A percentile compares a stretch with the other conserved stretches of the same genome.
These are phyloP conservation scores for Kwoniella europaea DNA, from an alignment of 768 basidiomycete genomes.

Conservation along the genomic window DNA sequence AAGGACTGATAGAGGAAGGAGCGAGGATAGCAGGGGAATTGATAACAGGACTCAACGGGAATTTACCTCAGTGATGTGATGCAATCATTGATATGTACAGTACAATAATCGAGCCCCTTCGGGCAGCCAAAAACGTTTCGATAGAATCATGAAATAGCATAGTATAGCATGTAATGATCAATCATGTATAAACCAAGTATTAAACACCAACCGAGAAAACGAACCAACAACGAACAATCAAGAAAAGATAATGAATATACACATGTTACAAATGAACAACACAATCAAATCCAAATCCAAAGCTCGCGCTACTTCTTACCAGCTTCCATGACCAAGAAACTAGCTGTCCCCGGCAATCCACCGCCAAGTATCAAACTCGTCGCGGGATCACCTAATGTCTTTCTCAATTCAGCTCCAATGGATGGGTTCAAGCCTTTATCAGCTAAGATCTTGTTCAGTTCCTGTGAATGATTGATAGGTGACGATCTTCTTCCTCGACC, in stretches of 20 bases:
- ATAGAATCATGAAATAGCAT: too few species aligned
- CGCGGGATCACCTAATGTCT: conserved; percentile 85
- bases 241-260: too few species aligned
- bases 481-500: conserved; percentile 71
- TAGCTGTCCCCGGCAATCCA: conserved; percentile 42
- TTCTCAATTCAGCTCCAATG: conserved; percentile 69
- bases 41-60: conserved; percentile 18
- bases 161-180: too few species aligned
- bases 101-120: too few species aligned
- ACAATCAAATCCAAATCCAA: conserved; percentile 1
- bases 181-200: too few species aligned
- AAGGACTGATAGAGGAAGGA: conserved; percentile 36
- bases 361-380: conserved; percentile 72
- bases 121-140: too few species aligned
- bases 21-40: conserved; percentile 13
- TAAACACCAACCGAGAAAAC: too few species aligned
- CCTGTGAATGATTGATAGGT: conserved; percentile 66
- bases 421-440: conserved; percentile 62
- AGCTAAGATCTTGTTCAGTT: conserved; percentile 69
- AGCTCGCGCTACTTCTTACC: conserved; percentile 25
- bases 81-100: too few species aligned
- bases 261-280: not conserved
- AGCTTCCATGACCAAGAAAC: conserved; percentile 59
- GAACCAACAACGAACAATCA: not conserved
- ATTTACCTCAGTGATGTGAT: conserved; percentile 8